Conservation (phyloP, 2,329 filamentous ascomycete genomes). For the Colletotrichum tofieldiae region DNA sequence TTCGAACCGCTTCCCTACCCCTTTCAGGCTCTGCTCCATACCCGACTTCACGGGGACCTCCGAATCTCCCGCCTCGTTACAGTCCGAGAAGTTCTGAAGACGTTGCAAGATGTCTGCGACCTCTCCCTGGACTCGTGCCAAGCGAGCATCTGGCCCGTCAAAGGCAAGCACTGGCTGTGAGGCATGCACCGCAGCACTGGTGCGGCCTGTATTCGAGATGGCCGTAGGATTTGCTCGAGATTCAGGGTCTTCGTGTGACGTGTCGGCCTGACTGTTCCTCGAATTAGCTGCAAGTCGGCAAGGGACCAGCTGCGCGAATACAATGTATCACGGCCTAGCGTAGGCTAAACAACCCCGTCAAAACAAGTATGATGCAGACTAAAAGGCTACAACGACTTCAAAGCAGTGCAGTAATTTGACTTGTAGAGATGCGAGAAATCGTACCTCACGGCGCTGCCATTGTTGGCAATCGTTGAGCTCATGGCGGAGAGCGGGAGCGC, state of each 20-base stretch:
- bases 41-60: fast-evolving
- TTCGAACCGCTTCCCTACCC: not conserved
- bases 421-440: not conserved
- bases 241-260: no score
- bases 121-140: not conserved
- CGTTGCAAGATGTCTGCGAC: not conserved
- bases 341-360: not conserved
- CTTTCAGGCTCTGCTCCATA: not conserved
- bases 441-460: not conserved
- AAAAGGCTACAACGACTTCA: not conserved
- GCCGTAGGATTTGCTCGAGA: not conserved
- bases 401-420: not conserved
- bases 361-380: not conserved
- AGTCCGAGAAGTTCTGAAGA: no score
- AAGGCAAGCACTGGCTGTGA: not conserved
- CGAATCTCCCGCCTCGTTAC: no score
- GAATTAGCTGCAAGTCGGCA: not conserved
- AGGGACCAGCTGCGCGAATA: not conserved
- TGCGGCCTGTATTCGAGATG: no score
- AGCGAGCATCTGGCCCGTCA: not conserved
- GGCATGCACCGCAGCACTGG: not conserved
- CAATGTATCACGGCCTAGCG: not conserved
- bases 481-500: not conserved
- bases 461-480: not conserved
- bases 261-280: not conserved